Evolutionary conservation across 2,329 filamentous ascomycete genomes (phyloP).

Genomic region (Penicillium hordei): DNA sequence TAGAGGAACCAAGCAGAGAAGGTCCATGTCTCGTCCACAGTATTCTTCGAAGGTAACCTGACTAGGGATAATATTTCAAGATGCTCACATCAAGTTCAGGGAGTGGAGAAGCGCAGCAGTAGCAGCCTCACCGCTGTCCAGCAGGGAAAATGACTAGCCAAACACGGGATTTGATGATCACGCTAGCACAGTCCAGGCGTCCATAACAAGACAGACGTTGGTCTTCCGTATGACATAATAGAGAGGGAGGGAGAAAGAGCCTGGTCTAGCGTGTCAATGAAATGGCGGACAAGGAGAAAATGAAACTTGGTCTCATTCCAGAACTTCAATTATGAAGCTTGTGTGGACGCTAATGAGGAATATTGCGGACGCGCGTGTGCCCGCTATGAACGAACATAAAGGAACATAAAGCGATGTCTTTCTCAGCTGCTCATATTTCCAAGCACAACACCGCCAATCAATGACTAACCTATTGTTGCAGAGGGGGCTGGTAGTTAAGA

Average conservation of each 20-base stretch:
- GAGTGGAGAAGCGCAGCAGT: constrained; percentile 73
- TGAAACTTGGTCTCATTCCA: constrained; percentile 30
- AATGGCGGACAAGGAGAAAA: constrained; percentile 11
- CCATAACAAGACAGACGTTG: not conserved
- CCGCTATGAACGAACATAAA: constrained; percentile 14
- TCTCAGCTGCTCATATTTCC: constrained; percentile 8
- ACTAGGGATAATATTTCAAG: not conserved
- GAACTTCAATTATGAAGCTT: constrained; percentile 29
- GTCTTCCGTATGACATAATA: constrained; percentile 5
- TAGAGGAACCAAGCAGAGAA: constrained; percentile 68
- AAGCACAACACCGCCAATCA: constrained; percentile 14
- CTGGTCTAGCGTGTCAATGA: constrained; percentile 13
- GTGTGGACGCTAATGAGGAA: constrained; percentile 25
- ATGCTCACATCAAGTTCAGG: constrained; percentile 35
- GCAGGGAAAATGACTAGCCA: constrained; percentile 80
- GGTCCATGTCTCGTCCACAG: constrained; percentile 88
- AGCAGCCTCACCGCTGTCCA: constrained; percentile 76
- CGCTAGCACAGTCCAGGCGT: not conserved
- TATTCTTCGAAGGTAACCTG: constrained; percentile 65
- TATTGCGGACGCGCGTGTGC: constrained; percentile 17
- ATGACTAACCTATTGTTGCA: constrained; percentile 34
- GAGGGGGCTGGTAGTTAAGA: constrained; percentile 77
- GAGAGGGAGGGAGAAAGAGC: not conserved
- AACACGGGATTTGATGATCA: constrained; percentile 55
- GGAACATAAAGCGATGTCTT: constrained; percentile 6